Base-by-base conservation (phyloP, 805 yeast genomes). In the Monosporozyma solicola region DNA sequence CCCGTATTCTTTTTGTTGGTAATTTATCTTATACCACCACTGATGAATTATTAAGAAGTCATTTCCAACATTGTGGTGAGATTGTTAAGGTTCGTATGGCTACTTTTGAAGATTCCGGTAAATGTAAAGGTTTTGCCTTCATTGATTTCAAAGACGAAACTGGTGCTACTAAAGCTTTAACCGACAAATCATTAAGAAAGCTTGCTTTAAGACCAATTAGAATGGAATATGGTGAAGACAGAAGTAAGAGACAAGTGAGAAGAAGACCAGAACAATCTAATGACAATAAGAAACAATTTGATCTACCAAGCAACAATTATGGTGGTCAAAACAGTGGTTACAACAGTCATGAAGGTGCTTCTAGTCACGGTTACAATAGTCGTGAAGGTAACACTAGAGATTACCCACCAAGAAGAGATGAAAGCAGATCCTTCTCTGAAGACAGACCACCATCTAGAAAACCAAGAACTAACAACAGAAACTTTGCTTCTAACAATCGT, bases 81-180 rank as follows among this genome's bases (percentile, higher is more conserved):
- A 92, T 95, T 54, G 71, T 75, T 31, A 80, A 80, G 59, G 80
- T 92, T 51, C 80, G 99, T 68, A 92, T 91, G 95, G 98, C 98
- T 3, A 91, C 99, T n/a, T 92, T 92, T 70, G 90, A 94, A 71
- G 99, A 92, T 66, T 74, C 86, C 50, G 98, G 97, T 1, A 92
- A 91, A 66, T 92, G 98, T 74, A 94, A 94, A 69, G 98, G 98
- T 1, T 92, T 92, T 73, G 90, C 96, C 1, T 92, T 94, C 64
- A 73, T 92, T 37, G 98, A 92, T 68, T 92, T 91, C 72, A 79
- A 74, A 57, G 84, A 83, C 58, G 87, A 85, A 57, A 82, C 79
- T 41, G 91, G 94, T 8, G 91, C 97, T 32, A 86, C 94, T 0
- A 75, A 75, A 39, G 98, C 97, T 1, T 73, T 94, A 56, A 81